Conservation (phyloP, 2,329 filamentous ascomycete genomes). For the Cercospora sp. region DNA sequence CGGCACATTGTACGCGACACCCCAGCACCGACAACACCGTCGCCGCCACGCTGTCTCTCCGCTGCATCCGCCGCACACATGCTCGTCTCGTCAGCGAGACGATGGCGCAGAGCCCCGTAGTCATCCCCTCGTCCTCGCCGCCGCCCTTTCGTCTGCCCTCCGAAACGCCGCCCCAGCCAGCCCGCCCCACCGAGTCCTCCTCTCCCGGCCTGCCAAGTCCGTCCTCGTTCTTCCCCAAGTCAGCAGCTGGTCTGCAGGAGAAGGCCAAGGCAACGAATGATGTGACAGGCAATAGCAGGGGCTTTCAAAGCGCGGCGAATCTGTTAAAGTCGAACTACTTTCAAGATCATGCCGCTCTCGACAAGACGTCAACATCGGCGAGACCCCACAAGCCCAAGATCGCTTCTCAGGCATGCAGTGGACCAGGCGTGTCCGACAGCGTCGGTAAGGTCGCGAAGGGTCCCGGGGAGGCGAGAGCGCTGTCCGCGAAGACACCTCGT, state of each 20-base stretch:
- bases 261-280: constrained; percentile 7
- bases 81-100: neutral
- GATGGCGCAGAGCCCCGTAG: constrained; percentile 25
- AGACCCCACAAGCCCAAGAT: neutral
- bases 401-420: neutral
- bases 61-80: neutral
- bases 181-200: constrained; percentile 18
- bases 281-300: constrained; percentile 11
- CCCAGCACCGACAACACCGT: neutral
- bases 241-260: neutral
- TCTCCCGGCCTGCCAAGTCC: constrained; percentile 25
- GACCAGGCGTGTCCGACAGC: neutral
- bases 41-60: neutral
- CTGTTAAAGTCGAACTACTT: constrained; percentile 10
- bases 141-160: constrained; percentile 22
- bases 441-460: neutral
- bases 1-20: neutral
- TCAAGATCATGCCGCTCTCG: neutral
- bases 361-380: constrained; percentile 3
- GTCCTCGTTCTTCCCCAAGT: constrained; percentile 20
- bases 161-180: constrained; percentile 21
- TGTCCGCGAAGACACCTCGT: neutral
- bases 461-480: neutral
- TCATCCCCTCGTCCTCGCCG: constrained; percentile 30
- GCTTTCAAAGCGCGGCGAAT: constrained; percentile 24